Evolutionary conservation across 169 alveolate species (phyloP).

Genomic region (Babesia bovis): DNA sequence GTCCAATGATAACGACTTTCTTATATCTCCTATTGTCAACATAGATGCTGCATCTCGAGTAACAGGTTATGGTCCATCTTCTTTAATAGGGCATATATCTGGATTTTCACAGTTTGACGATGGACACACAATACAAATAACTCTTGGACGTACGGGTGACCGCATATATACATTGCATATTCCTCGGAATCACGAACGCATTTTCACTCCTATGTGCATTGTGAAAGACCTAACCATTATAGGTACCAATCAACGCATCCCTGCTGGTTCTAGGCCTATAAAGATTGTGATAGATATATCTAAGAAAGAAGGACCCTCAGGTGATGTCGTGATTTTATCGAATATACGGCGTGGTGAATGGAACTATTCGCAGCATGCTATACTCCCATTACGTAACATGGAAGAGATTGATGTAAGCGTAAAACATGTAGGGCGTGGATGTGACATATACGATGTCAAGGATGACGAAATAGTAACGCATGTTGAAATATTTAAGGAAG

Average conservation of each 20-base stretch:
- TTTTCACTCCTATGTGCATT: neutral
- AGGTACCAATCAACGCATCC: neutral
- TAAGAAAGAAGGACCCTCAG: neutral
- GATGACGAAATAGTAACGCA: neutral
- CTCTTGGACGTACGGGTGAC: neutral
- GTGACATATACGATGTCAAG: neutral
- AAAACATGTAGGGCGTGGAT: neutral
- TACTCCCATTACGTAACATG: neutral
- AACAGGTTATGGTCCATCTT: neutral
- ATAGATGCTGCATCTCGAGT: neutral
- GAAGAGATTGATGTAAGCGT: neutral
- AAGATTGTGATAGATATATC: neutral
- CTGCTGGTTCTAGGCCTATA: neutral
- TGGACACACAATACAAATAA: neutral
- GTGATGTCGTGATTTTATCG: neutral
- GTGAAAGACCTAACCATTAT: neutral
- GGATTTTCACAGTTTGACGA: neutral
- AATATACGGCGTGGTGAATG: neutral
- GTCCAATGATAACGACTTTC: neutral
- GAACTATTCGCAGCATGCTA: neutral
- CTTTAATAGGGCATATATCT: neutral
- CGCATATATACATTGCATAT: neutral
- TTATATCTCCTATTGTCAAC: neutral
- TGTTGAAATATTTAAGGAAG: neutral
- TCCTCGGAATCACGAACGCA: neutral